Percentiles rank a stretch among this genome's conserved stretches.
These are phyloP conservation scores for Botrytis galanthina DNA, from an alignment of 2,329 filamentous ascomycete species.

Conservation along the genomic window DNA sequence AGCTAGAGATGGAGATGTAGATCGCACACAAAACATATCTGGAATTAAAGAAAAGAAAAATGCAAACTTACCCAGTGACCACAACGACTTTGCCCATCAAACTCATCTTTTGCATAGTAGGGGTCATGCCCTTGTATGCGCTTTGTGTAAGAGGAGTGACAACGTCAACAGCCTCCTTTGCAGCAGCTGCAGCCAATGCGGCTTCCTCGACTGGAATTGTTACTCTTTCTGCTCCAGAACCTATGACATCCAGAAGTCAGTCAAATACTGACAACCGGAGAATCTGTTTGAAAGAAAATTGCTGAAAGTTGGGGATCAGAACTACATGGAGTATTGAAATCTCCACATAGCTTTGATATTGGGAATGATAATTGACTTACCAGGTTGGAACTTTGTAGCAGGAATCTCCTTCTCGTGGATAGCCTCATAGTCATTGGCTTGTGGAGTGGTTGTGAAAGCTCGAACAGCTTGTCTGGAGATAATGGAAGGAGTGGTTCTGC, in stretches of 20 bases:
- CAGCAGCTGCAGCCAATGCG: slow-evolving; percentile 9
- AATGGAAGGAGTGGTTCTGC: slow-evolving; percentile 2
- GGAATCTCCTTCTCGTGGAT: slow-evolving; percentile 36
- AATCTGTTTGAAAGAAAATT: background rate
- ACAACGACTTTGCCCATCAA: slow-evolving; percentile 70
- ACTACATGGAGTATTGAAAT: background rate
- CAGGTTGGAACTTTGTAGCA: slow-evolving; percentile 15
- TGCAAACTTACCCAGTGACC: slow-evolving; percentile 60
- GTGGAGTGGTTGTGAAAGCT: slow-evolving; percentile 29
- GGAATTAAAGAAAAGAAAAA: background rate
- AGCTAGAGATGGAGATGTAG: background rate
- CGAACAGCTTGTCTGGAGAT: slow-evolving; percentile 27
- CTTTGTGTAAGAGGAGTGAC: slow-evolving; percentile 50
- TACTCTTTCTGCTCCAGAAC: slow-evolving; percentile 25
- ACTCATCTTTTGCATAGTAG: slow-evolving; percentile 67
- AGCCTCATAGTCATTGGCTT: slow-evolving; percentile 31
- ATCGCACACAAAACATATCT: background rate
- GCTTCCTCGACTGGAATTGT: slow-evolving; percentile 34
- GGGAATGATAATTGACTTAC: background rate
- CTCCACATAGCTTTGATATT: background rate
- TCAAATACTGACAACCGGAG: background rate
- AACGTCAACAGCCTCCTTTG: slow-evolving; percentile 22
- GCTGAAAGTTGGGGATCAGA: background rate
- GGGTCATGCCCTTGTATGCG: slow-evolving; percentile 56
- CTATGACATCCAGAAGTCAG: slow-evolving; percentile 3